A percentile compares a stretch with the other conserved stretches of the same genome.
Conservation (phyloP, 441 rosid genomes). For the Corymbia citriodora region DNA sequence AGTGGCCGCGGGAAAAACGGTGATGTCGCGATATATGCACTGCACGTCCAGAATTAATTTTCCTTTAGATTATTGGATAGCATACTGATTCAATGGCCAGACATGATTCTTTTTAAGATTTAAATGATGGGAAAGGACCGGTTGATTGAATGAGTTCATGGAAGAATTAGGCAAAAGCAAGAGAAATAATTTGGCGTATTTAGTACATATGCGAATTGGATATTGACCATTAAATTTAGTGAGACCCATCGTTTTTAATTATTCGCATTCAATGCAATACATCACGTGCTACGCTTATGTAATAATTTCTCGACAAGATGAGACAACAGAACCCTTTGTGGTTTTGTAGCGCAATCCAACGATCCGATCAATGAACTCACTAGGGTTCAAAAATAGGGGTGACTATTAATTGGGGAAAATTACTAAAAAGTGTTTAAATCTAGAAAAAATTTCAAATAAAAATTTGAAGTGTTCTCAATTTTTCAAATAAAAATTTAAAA, state of each 20-base stretch:
- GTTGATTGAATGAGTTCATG: not conserved
- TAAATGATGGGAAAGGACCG: not conserved
- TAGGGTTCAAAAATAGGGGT: not conserved
- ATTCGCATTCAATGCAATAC: not conserved
- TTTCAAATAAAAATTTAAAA: too few species aligned
- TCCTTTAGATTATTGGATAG: not conserved
- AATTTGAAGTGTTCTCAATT: too few species aligned
- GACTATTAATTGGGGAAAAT: not conserved
- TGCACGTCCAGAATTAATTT: not conserved
- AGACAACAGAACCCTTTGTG: not conserved
- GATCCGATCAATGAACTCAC: not conserved
- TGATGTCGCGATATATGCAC: rapidly evolving
- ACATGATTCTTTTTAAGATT: not conserved
- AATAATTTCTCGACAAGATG: not conserved
- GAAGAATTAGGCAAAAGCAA: not conserved
- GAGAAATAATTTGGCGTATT: not conserved
- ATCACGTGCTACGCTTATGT: not conserved
- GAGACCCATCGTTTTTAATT: not conserved
- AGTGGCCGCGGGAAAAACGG: not conserved
- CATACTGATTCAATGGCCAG: not conserved
- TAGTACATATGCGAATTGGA: not conserved
- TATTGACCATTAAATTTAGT: not conserved
- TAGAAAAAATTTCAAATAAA: too few species aligned
- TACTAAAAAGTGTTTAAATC: too few species aligned
- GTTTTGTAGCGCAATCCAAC: not conserved